Percentiles rank a stretch among this genome's conserved stretches.
These are phyloP conservation scores for Trichothecium sympodiale DNA, from an alignment of 2,329 filamentous ascomycete genomes.

Conservation along the genomic window DNA sequence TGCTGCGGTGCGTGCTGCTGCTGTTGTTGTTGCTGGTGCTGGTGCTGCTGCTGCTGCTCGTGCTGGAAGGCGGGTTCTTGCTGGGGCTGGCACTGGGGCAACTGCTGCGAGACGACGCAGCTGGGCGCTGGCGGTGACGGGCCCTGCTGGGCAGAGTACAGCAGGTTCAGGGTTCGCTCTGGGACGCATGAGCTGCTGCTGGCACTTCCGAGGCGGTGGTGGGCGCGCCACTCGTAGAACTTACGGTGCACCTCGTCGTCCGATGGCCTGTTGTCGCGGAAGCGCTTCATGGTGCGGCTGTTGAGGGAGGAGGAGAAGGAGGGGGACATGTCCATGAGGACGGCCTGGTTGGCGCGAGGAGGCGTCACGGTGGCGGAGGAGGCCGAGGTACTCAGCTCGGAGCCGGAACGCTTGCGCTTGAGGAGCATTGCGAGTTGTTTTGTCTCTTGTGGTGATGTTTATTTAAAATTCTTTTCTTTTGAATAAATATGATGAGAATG, in stretches of 20 bases:
- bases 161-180: slow-evolving; percentile 47
- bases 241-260: slow-evolving; percentile 44
- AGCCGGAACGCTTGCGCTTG: slow-evolving; percentile 54
- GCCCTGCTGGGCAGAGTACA: slow-evolving; percentile 43
- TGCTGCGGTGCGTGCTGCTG: slow-evolving; percentile 23
- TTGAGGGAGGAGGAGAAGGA: slow-evolving; percentile 30
- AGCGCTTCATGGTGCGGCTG: slow-evolving; percentile 50
- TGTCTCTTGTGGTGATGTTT: no score
- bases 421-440: slow-evolving; percentile 31
- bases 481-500: background rate
- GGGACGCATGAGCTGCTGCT: slow-evolving; percentile 8
- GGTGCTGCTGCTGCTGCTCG: slow-evolving; percentile 7
- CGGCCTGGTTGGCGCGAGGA: slow-evolving; percentile 19
- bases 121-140: slow-evolving; percentile 8
- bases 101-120: slow-evolving; percentile 7
- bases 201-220: slow-evolving; percentile 1
- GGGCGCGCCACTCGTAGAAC: slow-evolving; percentile 13
- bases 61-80: no score
- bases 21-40: slow-evolving; percentile 5
- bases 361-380: slow-evolving; percentile 30
- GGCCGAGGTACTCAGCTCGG: slow-evolving; percentile 39
- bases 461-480: no score
- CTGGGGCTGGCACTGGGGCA: slow-evolving; percentile 4
- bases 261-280: slow-evolving; percentile 46
- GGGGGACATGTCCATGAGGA: slow-evolving; percentile 20